Conservation (phyloP, 805 yeast genomes). For the Teunomyces lycoperdinae region DNA sequence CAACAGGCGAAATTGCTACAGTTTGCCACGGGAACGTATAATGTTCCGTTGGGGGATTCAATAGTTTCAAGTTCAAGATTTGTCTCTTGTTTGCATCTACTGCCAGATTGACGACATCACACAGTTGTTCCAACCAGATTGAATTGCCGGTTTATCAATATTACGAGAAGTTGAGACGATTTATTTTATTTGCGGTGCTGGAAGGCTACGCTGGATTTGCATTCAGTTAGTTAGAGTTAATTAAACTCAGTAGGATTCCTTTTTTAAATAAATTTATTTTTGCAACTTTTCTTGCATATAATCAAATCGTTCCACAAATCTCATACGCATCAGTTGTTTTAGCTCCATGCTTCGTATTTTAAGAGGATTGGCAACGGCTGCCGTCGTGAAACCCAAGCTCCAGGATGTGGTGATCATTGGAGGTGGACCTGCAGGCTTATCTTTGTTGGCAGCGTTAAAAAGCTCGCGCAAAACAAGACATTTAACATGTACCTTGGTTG, state of each 20-base stretch:
- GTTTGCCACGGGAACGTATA: slow-evolving; percentile 95
- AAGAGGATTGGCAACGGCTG: slow-evolving; percentile 8
- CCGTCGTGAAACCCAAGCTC: slow-evolving; percentile 5
- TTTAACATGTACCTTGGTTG: slow-evolving; percentile 67
- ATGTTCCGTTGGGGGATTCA: slow-evolving; percentile 95
- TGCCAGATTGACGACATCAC: slow-evolving; percentile 90
- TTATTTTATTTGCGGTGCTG: slow-evolving; percentile 77
- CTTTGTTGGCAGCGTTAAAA: slow-evolving; percentile 78
- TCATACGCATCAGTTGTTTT: background rate
- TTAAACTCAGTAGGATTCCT: no score
- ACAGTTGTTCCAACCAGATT: slow-evolving; percentile 94
- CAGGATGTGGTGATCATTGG: slow-evolving; percentile 86
- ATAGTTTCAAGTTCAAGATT: slow-evolving; percentile 84
- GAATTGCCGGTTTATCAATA: slow-evolving; percentile 90
- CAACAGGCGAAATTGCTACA: slow-evolving; percentile 92
- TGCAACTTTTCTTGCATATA: background rate
- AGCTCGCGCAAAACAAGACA: slow-evolving; percentile 58
- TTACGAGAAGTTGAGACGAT: slow-evolving; percentile 79
- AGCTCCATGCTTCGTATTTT: slow-evolving; percentile 4
- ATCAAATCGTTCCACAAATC: slow-evolving; percentile 2
- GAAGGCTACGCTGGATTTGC: slow-evolving; percentile 98
- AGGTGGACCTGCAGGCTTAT: slow-evolving; percentile 96
- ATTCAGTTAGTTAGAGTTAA: slow-evolving; percentile 44
- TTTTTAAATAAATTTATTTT: background rate
- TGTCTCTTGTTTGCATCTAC: slow-evolving; percentile 84